phyloP scores from a whole-genome alignment of 2,329 filamentous ascomycete species.

The Harringtonia aguacate region DNA sequence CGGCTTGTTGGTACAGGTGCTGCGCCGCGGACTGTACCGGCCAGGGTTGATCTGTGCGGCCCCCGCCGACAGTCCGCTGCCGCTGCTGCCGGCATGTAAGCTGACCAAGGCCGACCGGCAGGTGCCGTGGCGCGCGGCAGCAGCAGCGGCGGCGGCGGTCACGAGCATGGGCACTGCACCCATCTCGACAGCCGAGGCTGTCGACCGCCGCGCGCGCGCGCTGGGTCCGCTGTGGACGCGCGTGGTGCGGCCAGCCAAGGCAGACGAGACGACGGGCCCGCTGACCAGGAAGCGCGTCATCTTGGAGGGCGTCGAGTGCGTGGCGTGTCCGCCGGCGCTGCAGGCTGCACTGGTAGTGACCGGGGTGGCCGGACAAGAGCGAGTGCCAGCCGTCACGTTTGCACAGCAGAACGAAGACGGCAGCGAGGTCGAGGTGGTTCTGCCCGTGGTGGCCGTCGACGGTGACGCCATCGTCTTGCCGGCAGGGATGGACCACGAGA shows the following conservation, averaged over 20 bases:
- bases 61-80: slow-evolving; percentile 14
- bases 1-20: slow-evolving; percentile 54
- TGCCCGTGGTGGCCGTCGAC: neutral
- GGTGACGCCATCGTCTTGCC: slow-evolving; percentile 10
- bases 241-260: slow-evolving; percentile 9
- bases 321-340: slow-evolving; percentile 7
- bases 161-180: slow-evolving; percentile 9
- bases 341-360: slow-evolving; percentile 1
- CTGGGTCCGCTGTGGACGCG: slow-evolving; percentile 57
- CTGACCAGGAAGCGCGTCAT: slow-evolving; percentile 24
- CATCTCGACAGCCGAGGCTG: slow-evolving; percentile 17
- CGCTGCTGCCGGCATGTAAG: slow-evolving; percentile 54
- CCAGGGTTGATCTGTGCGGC: slow-evolving; percentile 29
- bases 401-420: neutral
- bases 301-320: slow-evolving; percentile 22
- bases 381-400: neutral
- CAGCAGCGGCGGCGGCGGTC: slow-evolving; percentile 40
- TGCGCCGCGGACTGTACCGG: slow-evolving; percentile 54
- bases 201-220: slow-evolving; percentile 45
- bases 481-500: slow-evolving; percentile 5
- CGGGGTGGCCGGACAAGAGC: neutral
- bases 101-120: slow-evolving; percentile 53
- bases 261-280: neutral
- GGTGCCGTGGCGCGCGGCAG: slow-evolving; percentile 44
- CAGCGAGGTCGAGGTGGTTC: too few relatives aligned